These are phyloP conservation scores for Bruguiera gymnorhiza DNA, from an alignment of 345 rosid species.

Conservation along the genomic window DNA sequence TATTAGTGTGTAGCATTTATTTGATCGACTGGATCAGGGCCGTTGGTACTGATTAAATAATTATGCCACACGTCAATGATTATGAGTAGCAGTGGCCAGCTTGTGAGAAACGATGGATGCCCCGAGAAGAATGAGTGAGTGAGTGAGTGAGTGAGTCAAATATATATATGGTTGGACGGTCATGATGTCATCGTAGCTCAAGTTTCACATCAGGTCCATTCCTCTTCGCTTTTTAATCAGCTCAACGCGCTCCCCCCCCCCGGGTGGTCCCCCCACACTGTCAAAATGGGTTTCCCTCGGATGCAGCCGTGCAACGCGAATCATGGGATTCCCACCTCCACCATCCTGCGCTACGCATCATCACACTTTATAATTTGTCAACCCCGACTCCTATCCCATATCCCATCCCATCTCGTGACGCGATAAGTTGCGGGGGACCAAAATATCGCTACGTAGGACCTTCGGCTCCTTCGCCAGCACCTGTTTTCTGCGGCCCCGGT, in stretches of 20 bases:
- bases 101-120: no score
- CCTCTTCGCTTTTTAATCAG: conserved; percentile 4
- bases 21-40: conserved; percentile 13
- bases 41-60: conserved; percentile 5
- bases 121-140: not conserved
- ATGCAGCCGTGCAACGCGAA: conserved; percentile 72
- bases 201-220: conserved; percentile 62
- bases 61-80: not conserved
- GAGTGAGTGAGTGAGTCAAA: conserved; percentile 21
- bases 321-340: conserved; percentile 60
- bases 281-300: conserved; percentile 34
- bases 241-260: not conserved
- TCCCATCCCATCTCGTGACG: not conserved
- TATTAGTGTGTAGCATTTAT: not conserved
- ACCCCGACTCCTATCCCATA: not conserved
- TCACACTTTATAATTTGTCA: conserved; percentile 29
- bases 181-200: conserved; percentile 49
- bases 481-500: conserved; percentile 55
- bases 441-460: conserved; percentile 1
- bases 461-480: conserved; percentile 23
- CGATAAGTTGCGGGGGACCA: conserved; percentile 5
- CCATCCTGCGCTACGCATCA: conserved; percentile 36
- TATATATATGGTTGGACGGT: conserved; percentile 54
- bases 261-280: conserved; percentile 52
- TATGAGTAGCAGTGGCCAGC: not conserved